Conservation (phyloP, 2,329 filamentous ascomycete genomes). For the Penicillium sp. region DNA sequence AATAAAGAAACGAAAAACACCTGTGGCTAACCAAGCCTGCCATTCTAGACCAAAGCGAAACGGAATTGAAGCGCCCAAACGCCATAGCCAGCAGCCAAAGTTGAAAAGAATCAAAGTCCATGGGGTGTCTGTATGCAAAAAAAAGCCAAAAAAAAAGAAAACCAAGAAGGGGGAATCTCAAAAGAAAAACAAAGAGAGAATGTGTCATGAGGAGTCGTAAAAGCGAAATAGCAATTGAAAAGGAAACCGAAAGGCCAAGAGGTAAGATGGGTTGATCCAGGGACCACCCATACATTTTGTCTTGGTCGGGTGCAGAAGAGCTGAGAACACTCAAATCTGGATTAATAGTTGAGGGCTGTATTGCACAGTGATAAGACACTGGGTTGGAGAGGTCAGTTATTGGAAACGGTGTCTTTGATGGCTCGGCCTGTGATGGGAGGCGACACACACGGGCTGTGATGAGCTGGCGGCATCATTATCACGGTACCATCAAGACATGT, state of each 20-base stretch:
- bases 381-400: constrained; percentile 7
- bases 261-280: background rate
- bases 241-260: background rate
- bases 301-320: background rate
- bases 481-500: background rate
- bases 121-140: constrained; percentile 3
- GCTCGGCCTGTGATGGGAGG: background rate
- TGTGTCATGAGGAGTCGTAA: constrained; percentile 14
- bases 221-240: background rate
- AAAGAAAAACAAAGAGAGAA: constrained; percentile 10
- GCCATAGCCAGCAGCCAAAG: constrained; percentile 8
- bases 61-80: constrained; percentile 11
- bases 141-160: background rate
- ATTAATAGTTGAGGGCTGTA: constrained; percentile 14
- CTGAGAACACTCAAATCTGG: constrained; percentile 3
- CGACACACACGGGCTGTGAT: background rate
- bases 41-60: constrained; percentile 22
- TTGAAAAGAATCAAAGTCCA: constrained; percentile 8
- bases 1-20: constrained; percentile 11
- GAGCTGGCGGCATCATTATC: background rate
- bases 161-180: constrained; percentile 16
- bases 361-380: constrained; percentile 2
- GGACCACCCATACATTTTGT: background rate
- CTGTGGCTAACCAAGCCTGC: constrained; percentile 17
- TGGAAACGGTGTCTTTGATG: background rate